phyloP scores from a whole-genome alignment of 257 asterid genomes.

The Dorcoceras hygrometricum region DNA sequence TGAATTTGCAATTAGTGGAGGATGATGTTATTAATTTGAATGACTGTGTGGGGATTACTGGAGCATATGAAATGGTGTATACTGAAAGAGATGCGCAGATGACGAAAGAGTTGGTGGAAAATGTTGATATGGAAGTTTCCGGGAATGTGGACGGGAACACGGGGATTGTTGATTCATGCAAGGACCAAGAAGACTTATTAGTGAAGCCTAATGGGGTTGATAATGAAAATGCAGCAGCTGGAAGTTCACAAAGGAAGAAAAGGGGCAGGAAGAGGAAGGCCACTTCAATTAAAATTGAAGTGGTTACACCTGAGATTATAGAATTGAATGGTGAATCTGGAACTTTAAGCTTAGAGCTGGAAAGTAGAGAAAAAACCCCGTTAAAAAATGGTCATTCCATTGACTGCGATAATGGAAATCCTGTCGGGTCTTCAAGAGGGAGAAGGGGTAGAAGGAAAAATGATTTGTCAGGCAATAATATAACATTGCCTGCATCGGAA shows the following conservation, averaged over 20 bases:
- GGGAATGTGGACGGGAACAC: constrained; percentile 19
- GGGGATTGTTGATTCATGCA: constrained; percentile 19
- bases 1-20: constrained; percentile 65
- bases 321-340: constrained; percentile 24
- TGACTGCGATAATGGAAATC: constrained; percentile 30
- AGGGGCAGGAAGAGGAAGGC: constrained; percentile 68
- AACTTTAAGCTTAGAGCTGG: constrained; percentile 26
- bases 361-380: constrained; percentile 30
- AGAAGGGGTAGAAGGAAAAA: constrained; percentile 63
- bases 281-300: constrained; percentile 22
- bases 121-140: constrained; percentile 23
- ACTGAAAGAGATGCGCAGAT: constrained; percentile 27
- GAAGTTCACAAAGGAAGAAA: constrained; percentile 37
- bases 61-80: constrained; percentile 23
- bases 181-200: constrained; percentile 29
- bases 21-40: constrained; percentile 47
- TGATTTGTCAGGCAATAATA: constrained; percentile 29
- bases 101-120: constrained; percentile 30
- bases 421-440: constrained; percentile 35
- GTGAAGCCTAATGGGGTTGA: constrained; percentile 30
- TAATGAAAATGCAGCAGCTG: constrained; percentile 34
- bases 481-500: constrained; percentile 37
- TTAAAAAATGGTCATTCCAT: constrained; percentile 25
- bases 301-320: constrained; percentile 33
- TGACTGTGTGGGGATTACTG: constrained; percentile 25